These are phyloP conservation scores for Phytophthora hybrid DNA, from an alignment of 352 stramenopile genomes.

Conservation along the genomic window DNA sequence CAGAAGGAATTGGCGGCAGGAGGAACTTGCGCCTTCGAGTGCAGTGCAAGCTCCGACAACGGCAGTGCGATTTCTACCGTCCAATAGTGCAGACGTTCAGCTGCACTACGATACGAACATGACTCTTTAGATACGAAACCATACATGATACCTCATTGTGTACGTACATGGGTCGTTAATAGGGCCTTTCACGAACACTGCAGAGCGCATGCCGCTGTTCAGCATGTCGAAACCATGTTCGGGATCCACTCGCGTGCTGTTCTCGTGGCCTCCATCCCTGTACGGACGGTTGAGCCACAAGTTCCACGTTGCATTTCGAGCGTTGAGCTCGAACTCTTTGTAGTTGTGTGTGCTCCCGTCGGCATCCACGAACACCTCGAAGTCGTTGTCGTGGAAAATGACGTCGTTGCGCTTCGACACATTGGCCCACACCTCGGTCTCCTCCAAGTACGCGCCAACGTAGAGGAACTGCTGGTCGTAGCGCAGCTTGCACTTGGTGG, in stretches of 20 bases:
- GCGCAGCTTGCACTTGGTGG: slow-evolving; percentile 75
- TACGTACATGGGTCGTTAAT: slow-evolving; percentile 68
- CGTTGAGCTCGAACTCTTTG: slow-evolving; percentile 93
- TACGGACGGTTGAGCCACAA: slow-evolving; percentile 91
- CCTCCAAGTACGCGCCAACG: slow-evolving; percentile 74
- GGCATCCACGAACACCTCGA: slow-evolving; percentile 92
- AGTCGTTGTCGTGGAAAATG: slow-evolving; percentile 92
- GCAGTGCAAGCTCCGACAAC: slow-evolving; percentile 57
- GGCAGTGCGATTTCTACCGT: slow-evolving; percentile 85
- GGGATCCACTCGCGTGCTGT: slow-evolving; percentile 80
- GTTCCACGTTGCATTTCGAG: slow-evolving; percentile 90
- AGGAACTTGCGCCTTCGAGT: slow-evolving; percentile 48
- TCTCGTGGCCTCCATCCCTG: slow-evolving; percentile 79
- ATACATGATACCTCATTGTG: not conserved
- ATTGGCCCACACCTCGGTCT: slow-evolving; percentile 76
- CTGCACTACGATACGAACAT: slow-evolving; percentile 15
- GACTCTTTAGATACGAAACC: not conserved
- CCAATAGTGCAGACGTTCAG: slow-evolving; percentile 73
- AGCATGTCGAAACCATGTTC: slow-evolving; percentile 77
- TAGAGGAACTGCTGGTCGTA: slow-evolving; percentile 81
- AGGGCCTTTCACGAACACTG: slow-evolving; percentile 62
- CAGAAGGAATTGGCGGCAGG: slow-evolving; percentile 58
- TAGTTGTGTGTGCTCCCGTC: slow-evolving; percentile 84
- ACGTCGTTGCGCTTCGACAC: slow-evolving; percentile 70
- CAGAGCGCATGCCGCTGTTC: slow-evolving; percentile 48